These are phyloP conservation scores for Penicillium flavigenum DNA, from an alignment of 495 filamentous ascomycete species.

Conservation along the genomic window DNA sequence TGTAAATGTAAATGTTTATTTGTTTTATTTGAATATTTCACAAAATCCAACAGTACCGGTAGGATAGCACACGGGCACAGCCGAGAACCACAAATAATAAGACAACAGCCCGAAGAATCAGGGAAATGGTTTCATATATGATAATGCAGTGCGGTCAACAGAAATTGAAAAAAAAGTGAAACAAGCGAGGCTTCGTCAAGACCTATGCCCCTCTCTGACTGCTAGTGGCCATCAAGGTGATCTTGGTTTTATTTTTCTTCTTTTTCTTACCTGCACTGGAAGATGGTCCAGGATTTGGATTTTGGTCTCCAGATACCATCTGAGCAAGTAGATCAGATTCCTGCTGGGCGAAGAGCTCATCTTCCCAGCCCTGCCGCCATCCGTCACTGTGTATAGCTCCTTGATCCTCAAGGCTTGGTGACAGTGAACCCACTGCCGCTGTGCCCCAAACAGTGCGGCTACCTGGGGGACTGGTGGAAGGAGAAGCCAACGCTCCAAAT, in stretches of 20 bases:
- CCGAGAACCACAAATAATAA: background rate
- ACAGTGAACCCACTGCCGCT: constrained; percentile 54
- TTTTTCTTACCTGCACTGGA: constrained; percentile 58
- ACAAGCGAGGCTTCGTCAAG: constrained; percentile 1
- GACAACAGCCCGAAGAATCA: background rate
- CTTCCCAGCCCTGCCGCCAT: constrained; percentile 78
- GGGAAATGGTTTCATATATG: background rate
- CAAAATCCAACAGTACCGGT: constrained; percentile 6
- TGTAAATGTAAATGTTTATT: background rate
- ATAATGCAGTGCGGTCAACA: background rate
- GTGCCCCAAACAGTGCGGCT: constrained; percentile 89
- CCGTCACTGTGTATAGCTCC: constrained; percentile 59
- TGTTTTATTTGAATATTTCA: background rate
- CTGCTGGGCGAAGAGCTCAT: constrained; percentile 57
- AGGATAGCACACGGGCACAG: background rate
- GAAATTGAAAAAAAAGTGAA: background rate
- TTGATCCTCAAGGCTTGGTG: constrained; percentile 43
- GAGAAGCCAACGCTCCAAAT: constrained; percentile 64
- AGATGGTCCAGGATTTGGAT: constrained; percentile 18
- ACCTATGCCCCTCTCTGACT: constrained; percentile 63
- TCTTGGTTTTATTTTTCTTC: constrained; percentile 89
- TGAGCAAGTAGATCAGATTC: constrained; percentile 43
- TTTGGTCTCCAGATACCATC: constrained; percentile 30
- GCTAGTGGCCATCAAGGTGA: constrained; percentile 90
- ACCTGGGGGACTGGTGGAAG: constrained; percentile 74